These are phyloP conservation scores for Bacidia rubella DNA, from an alignment of 495 filamentous ascomycete genomes.

Conservation along the genomic window DNA sequence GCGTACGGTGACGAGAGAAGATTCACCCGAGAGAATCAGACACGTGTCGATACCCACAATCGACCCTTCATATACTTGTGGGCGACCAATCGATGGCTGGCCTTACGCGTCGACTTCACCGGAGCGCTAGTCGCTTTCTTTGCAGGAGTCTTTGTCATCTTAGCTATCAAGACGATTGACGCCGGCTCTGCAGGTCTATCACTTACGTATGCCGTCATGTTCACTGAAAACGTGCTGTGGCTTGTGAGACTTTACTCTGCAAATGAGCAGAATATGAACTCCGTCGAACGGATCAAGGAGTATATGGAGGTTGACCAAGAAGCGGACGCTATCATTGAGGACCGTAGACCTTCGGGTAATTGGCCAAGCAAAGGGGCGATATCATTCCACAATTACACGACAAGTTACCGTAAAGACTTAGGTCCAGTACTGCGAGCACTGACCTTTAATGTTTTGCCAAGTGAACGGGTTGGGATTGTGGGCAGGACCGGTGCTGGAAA, in stretches of 20 bases:
- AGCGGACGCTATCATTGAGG: slow-evolving; percentile 60
- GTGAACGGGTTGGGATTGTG: slow-evolving; percentile 93
- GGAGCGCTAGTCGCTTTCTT: slow-evolving; percentile 92
- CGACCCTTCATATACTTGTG: slow-evolving; percentile 93
- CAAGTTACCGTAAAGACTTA: slow-evolving; percentile 76
- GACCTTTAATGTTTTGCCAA: slow-evolving; percentile 71
- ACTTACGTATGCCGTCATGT: slow-evolving; percentile 94
- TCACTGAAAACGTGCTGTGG: slow-evolving; percentile 96
- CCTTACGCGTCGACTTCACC: slow-evolving; percentile 78
- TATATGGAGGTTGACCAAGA: slow-evolving; percentile 97
- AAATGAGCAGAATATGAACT: slow-evolving; percentile 99
- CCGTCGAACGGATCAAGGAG: slow-evolving; percentile 94
- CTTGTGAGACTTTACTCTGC: slow-evolving; percentile 87
- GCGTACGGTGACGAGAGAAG: slow-evolving; percentile 90
- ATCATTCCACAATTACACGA: slow-evolving; percentile 76
- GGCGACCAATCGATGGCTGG: slow-evolving; percentile 95
- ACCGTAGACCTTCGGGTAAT: slow-evolving; percentile 58
- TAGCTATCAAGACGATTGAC: slow-evolving; percentile 74
- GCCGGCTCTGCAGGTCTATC: slow-evolving; percentile 91
- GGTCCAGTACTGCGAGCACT: slow-evolving; percentile 74
- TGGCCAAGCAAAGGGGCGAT: slow-evolving; percentile 85
- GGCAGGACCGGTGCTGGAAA: slow-evolving; percentile 95
- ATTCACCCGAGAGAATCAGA: slow-evolving; percentile 87
- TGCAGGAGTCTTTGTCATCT: slow-evolving; percentile 79
- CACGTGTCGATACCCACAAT: slow-evolving; percentile 76